A percentile compares a stretch with the other conserved stretches of the same genome.
phyloP scores from a whole-genome alignment of 306 rosid genomes.

The Castanea crenata region DNA sequence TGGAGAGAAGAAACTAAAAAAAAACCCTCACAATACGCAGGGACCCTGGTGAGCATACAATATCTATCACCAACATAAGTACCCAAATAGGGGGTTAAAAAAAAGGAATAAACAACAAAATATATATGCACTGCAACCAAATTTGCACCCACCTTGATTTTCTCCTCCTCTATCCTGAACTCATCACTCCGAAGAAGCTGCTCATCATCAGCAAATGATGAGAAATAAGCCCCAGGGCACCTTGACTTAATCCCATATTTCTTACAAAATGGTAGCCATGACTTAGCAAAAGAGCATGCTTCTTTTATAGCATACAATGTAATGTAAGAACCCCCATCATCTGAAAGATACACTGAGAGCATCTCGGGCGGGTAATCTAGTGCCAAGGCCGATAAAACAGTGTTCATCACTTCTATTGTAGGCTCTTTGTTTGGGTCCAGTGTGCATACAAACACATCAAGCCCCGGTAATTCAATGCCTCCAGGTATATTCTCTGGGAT shows the following conservation, averaged over 20 bases:
- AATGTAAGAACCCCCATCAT: conserved; percentile 31
- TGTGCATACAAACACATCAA: conserved; percentile 48
- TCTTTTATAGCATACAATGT: conserved; percentile 27
- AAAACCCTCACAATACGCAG: too few relatives aligned
- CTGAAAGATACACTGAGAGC: conserved; percentile 46
- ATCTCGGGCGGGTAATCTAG: conserved; percentile 41
- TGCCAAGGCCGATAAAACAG: conserved; percentile 35
- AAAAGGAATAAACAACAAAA: not conserved
- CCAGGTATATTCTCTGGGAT: conserved; percentile 12
- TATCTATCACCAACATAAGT: too few relatives aligned
- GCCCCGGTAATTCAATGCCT: conserved; percentile 28
- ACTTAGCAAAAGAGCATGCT: conserved; percentile 34
- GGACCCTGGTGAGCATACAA: too few relatives aligned
- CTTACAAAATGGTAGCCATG: conserved; percentile 46
- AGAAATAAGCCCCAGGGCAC: conserved; percentile 42
- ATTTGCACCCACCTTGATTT: conserved; percentile 19
- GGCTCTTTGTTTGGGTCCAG: conserved; percentile 45
- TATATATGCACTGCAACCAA: not conserved
- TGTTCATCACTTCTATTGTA: conserved; percentile 36
- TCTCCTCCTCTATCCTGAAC: conserved; percentile 7
- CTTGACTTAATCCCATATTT: conserved; percentile 33
- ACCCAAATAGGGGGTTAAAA: too few relatives aligned
- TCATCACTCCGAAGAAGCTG: conserved; percentile 3
- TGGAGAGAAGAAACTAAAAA: too few relatives aligned
- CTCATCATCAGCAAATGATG: conserved; percentile 11